These are phyloP conservation scores for Citeromyces hawaiiensis DNA, from an alignment of 1,139 yeast species.

Conservation along the genomic window DNA sequence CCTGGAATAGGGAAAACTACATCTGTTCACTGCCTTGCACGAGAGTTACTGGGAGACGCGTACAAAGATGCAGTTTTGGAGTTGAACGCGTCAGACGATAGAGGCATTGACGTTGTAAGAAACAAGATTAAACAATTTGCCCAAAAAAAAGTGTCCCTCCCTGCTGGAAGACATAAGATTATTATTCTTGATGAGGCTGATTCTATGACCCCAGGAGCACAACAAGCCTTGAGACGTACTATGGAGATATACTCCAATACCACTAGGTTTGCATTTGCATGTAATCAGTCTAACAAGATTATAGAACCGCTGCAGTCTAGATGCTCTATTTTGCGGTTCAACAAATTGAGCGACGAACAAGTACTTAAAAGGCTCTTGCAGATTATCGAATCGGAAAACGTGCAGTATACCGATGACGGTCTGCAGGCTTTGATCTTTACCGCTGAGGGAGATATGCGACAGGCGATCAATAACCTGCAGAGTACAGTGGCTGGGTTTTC, in stretches of 20 bases:
- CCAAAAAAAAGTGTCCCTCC: slow-evolving; percentile 74
- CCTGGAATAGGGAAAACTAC: slow-evolving; percentile 99
- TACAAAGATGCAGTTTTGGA: slow-evolving; percentile 81
- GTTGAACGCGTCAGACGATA: slow-evolving; percentile 89
- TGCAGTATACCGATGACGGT: slow-evolving; percentile 81
- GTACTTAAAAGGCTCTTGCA: slow-evolving; percentile 67
- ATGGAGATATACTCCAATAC: slow-evolving; percentile 94
- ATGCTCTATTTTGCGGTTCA: slow-evolving; percentile 86
- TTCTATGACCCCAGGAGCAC: slow-evolving; percentile 98
- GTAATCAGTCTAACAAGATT: slow-evolving; percentile 87
- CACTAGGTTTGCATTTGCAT: slow-evolving; percentile 94
- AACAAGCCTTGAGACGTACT: slow-evolving; percentile 90
- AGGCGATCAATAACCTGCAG: slow-evolving; percentile 87
- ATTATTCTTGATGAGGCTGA: slow-evolving; percentile 92
- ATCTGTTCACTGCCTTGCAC: slow-evolving; percentile 80
- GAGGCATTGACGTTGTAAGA: slow-evolving; percentile 93
- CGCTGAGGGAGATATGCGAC: slow-evolving; percentile 98
- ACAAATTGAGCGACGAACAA: slow-evolving; percentile 73
- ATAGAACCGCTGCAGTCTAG: slow-evolving; percentile 95
- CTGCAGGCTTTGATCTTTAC: slow-evolving; percentile 89
- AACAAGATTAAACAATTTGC: slow-evolving; percentile 91
- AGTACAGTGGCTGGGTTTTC: slow-evolving; percentile 93
- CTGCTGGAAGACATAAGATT: slow-evolving; percentile 71
- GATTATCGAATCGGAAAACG: slow-evolving; percentile 55
- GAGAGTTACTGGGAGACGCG: slow-evolving; percentile 63